These are phyloP conservation scores for Acanthamoeba healyi DNA, from an alignment of 208 protist genomes.

Conservation along the genomic window DNA sequence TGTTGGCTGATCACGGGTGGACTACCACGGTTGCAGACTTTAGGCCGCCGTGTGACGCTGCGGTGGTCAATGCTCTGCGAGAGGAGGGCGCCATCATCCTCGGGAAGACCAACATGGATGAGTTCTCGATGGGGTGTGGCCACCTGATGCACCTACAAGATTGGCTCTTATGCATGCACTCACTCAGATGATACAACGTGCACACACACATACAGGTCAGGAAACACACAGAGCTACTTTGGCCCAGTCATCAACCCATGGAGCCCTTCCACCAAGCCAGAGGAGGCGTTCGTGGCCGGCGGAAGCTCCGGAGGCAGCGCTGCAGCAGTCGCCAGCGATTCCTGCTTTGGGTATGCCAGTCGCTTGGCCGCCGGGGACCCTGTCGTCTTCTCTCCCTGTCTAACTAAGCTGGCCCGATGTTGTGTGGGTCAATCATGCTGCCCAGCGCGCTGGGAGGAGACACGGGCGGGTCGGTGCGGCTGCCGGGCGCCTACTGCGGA, in stretches of 20 bases:
- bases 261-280: neutral
- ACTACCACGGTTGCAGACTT: slow-evolving; percentile 59
- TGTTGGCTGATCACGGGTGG: neutral
- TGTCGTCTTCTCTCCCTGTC: neutral
- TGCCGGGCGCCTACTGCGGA: slow-evolving; percentile 86
- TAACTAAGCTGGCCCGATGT: no score
- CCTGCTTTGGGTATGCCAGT: slow-evolving; percentile 70
- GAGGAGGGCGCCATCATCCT: slow-evolving; percentile 82
- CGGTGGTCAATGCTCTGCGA: slow-evolving; percentile 75
- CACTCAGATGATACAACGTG: no score
- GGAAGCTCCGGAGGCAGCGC: slow-evolving; percentile 83
- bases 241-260: slow-evolving; percentile 82
- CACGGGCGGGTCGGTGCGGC: slow-evolving; percentile 86
- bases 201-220: slow-evolving; percentile 45
- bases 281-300: slow-evolving; percentile 76
- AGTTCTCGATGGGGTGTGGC: slow-evolving; percentile 83
- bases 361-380: neutral
- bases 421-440: neutral
- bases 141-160: no score
- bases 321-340: slow-evolving; percentile 60
- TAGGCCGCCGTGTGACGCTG: slow-evolving; percentile 77
- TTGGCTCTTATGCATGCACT: no score
- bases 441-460: slow-evolving; percentile 82
- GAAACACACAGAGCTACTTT: slow-evolving; percentile 40
- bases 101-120: slow-evolving; percentile 88